These are phyloP conservation scores for Avena sativa DNA, from an alignment of 176 grass and related monocot species.

Conservation along the genomic window DNA sequence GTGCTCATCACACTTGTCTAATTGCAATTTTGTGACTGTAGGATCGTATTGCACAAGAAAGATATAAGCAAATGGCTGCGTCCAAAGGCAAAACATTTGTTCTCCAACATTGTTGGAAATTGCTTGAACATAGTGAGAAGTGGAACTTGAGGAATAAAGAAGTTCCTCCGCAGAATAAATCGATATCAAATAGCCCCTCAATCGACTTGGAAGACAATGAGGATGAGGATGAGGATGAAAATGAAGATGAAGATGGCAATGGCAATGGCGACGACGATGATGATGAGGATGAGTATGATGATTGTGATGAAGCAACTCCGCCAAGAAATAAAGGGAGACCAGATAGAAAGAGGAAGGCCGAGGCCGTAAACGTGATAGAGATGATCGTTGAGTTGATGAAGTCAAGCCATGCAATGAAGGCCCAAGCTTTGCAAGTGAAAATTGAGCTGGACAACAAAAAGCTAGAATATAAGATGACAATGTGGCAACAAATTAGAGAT, in stretches of 20 bases:
- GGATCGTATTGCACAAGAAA: neutral
- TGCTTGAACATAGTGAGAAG: neutral
- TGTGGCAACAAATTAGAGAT: neutral
- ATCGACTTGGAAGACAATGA: neutral
- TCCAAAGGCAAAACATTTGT: neutral
- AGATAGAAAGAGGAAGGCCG: neutral
- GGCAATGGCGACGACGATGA: no score
- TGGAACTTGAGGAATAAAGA: neutral
- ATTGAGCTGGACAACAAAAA: neutral
- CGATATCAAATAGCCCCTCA: neutral
- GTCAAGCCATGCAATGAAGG: neutral
- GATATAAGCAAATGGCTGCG: neutral
- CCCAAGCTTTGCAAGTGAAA: neutral
- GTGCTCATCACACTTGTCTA: neutral
- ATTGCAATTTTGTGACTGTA: neutral
- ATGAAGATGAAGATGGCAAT: neutral
- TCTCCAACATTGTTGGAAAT: neutral
- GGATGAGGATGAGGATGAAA: neutral
- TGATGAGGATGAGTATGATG: neutral
- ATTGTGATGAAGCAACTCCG: neutral
- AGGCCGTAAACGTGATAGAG: neutral
- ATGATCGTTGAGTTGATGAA: neutral
- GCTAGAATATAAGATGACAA: neutral
- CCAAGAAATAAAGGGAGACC: no score
- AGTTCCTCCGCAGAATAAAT: neutral